A percentile compares a stretch with the other conserved stretches of the same genome.
Evolutionary conservation across 805 yeast genomes (phyloP).

Genomic region (Monosporozyma aquatica): DNA sequence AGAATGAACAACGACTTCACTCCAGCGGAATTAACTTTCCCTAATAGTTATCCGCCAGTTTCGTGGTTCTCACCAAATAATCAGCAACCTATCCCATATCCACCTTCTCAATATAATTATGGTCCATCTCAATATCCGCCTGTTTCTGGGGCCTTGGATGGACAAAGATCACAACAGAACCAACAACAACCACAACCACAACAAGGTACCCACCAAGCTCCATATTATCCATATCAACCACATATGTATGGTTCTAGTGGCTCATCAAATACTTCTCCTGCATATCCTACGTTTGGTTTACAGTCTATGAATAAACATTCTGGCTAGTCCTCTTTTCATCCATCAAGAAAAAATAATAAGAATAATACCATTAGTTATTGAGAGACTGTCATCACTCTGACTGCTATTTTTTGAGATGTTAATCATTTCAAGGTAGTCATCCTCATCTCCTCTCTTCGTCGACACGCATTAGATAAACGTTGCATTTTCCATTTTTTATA

Average conservation of each 20-base stretch:
- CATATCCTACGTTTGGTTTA: conserved; percentile 1
- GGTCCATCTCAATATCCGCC: neutral
- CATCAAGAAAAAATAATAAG: no score
- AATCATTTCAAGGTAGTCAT: neutral
- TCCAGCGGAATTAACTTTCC: neutral
- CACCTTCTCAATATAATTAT: neutral
- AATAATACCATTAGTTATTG: no score
- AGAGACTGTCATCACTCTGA: no score
- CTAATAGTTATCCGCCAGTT: conserved; percentile 4
- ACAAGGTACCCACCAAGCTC: neutral
- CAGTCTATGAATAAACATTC: neutral
- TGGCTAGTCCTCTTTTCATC: neutral
- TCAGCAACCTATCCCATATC: conserved; percentile 87
- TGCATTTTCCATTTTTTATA: neutral
- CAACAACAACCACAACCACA: conserved; percentile 1
- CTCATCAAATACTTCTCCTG: neutral
- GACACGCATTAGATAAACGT: no score
- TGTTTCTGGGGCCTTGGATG: neutral
- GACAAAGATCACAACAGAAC: conserved; percentile 52
- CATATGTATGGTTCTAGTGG: neutral
- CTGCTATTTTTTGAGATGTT: no score
- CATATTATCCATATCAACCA: conserved; percentile 4
- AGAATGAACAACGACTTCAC: neutral
- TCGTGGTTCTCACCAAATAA: conserved; percentile 10
- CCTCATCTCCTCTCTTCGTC: neutral